Evolutionary conservation across 495 filamentous ascomycete genomes (phyloP).

Genomic region (Neurospora tetrasperma): DNA sequence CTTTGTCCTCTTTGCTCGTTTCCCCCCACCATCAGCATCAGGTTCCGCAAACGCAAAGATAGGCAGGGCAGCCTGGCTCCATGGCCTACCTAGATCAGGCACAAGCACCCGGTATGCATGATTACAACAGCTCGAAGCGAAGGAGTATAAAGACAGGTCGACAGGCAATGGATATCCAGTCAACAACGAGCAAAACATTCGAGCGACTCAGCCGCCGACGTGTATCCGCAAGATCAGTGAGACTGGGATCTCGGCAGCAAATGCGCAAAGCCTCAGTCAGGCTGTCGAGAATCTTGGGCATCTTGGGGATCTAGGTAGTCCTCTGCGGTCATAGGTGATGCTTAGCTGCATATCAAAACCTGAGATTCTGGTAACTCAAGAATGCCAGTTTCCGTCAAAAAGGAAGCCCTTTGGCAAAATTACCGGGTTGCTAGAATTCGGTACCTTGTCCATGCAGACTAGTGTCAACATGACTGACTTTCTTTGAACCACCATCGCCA

Average conservation of each 20-base stretch:
- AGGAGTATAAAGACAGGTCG: background rate
- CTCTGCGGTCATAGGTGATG: background rate
- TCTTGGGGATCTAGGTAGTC: background rate
- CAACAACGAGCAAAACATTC: background rate
- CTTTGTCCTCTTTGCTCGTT: background rate
- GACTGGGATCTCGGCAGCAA: background rate
- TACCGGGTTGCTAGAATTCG: background rate
- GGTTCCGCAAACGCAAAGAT: background rate
- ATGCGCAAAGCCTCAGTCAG: background rate
- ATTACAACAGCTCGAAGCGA: background rate
- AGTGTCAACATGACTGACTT: background rate
- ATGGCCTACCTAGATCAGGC: background rate
- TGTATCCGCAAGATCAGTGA: background rate
- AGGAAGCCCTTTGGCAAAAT: background rate
- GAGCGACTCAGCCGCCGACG: background rate
- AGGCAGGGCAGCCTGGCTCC: background rate
- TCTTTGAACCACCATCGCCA: background rate
- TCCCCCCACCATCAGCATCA: background rate
- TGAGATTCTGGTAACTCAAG: background rate
- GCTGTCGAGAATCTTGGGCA: background rate
- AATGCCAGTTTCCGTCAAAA: background rate
- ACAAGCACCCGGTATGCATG: background rate
- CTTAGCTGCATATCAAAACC: background rate
- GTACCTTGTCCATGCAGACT: background rate
- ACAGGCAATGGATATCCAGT: background rate